These are phyloP conservation scores for Castanospermum australe DNA, from an alignment of 306 rosid genomes.

Conservation along the genomic window DNA sequence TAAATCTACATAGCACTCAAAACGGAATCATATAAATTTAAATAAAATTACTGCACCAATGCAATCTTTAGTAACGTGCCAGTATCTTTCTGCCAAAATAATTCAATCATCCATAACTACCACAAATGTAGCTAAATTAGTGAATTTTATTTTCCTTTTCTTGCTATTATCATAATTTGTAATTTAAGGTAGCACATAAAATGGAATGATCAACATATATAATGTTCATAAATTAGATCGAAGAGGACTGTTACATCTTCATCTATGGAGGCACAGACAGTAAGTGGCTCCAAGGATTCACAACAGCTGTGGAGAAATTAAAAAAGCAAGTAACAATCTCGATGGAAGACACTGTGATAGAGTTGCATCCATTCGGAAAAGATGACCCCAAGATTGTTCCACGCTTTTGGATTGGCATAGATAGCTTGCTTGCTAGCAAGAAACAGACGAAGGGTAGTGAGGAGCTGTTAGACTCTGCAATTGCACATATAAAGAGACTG, in stretches of 20 bases:
- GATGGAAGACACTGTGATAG: constrained; percentile 10
- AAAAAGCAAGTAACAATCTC: background rate
- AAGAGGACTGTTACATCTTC: constrained; percentile 26
- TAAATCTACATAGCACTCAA: background rate
- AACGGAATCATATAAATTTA: too few relatives aligned
- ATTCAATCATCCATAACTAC: too few relatives aligned
- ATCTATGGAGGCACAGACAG: constrained; percentile 27
- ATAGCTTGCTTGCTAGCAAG: constrained; percentile 16
- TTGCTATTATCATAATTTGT: background rate
- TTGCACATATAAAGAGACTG: constrained; percentile 21
- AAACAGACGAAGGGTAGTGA: background rate
- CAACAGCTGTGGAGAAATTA: background rate
- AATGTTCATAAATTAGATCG: constrained; percentile 11
- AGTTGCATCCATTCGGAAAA: constrained; percentile 17
- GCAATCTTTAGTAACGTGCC: too few relatives aligned
- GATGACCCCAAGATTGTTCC: background rate
- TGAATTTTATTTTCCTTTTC: background rate
- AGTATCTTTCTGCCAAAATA: too few relatives aligned
- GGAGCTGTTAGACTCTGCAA: constrained; percentile 2
- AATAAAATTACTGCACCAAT: too few relatives aligned
- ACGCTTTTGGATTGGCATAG: constrained; percentile 25
- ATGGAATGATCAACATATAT: background rate
- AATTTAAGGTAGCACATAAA: background rate
- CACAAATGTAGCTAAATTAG: too few relatives aligned
- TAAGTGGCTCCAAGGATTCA: constrained; percentile 5